Conservation (phyloP, 1,284 basidiomycete genomes). For the Rhizopogon hawkerae region DNA sequence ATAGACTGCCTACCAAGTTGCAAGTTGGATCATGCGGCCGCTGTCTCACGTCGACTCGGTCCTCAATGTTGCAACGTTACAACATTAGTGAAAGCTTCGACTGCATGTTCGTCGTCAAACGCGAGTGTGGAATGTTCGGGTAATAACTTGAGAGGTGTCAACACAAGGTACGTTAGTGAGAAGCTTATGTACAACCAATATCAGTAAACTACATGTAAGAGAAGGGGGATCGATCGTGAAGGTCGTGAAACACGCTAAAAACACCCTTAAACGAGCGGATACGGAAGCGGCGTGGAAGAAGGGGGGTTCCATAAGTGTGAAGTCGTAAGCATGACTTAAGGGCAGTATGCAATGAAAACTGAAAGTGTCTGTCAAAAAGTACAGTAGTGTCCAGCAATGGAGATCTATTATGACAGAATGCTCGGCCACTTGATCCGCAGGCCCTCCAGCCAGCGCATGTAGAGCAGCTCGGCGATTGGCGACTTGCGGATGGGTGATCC, state of each 20-base stretch:
- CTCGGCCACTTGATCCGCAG: slow-evolving; percentile 83
- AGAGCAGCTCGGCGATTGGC: slow-evolving; percentile 88
- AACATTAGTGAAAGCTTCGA: no score
- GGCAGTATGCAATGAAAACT: not conserved
- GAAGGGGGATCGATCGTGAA: not conserved
- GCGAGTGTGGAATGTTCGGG: not conserved
- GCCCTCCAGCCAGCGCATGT: slow-evolving; percentile 93
- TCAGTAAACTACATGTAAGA: not conserved
- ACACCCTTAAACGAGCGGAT: not conserved
- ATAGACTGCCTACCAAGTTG: no score
- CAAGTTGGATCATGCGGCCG: no score
- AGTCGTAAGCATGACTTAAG: not conserved
- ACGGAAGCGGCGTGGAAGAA: not conserved
- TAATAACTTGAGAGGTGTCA: not conserved
- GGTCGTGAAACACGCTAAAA: not conserved
- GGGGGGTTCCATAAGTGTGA: not conserved
- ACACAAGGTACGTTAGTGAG: not conserved
- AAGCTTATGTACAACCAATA: not conserved
- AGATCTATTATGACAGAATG: slow-evolving; percentile 37
- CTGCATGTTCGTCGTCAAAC: no score
- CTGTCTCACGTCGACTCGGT: no score
- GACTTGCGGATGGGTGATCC: slow-evolving; percentile 45
- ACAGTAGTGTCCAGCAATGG: not conserved
- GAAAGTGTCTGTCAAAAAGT: not conserved
- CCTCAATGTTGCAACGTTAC: no score